Percentiles rank a stretch among this genome's conserved stretches.
Conservation (phyloP, 768 basidiomycete genomes). For the Russula vinacea region DNA sequence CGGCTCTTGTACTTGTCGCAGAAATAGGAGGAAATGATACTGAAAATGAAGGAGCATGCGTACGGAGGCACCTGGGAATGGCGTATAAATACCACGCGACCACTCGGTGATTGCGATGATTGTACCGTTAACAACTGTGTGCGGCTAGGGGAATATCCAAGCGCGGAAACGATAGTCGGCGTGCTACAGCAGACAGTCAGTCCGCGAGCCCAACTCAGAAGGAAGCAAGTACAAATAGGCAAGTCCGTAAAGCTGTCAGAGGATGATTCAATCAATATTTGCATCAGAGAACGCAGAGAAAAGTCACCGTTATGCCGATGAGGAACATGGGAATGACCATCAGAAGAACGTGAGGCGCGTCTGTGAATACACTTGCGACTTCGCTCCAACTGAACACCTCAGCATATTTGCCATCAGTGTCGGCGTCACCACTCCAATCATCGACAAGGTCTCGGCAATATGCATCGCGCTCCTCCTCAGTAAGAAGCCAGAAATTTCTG, state of each 20-base stretch:
- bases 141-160: constrained; percentile 34
- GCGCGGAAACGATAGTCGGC: constrained; percentile 33
- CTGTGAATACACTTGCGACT: constrained; percentile 47
- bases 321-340: constrained; percentile 51
- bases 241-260: constrained; percentile 31
- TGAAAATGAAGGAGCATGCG: constrained; percentile 33
- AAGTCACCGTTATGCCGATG: constrained; percentile 47
- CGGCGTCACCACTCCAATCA: constrained; percentile 36
- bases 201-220: neutral
- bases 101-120: neutral
- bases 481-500: constrained; percentile 49
- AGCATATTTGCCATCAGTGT: constrained; percentile 40
- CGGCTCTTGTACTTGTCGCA: constrained; percentile 28
- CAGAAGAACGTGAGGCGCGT: constrained; percentile 53
- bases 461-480: constrained; percentile 43
- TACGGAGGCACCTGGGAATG: constrained; percentile 36
- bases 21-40: constrained; percentile 26
- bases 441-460: constrained; percentile 40
- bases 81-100: neutral
- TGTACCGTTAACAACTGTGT: constrained; percentile 36
- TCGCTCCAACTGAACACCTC: constrained; percentile 59
- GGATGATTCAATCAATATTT: neutral
- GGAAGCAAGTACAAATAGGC: constrained; percentile 31
- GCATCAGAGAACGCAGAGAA: neutral
- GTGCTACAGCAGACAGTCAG: constrained; percentile 28